These are phyloP conservation scores for Berberis thunbergii DNA, from an alignment of 164 flowering plant species.

Conservation along the genomic window DNA sequence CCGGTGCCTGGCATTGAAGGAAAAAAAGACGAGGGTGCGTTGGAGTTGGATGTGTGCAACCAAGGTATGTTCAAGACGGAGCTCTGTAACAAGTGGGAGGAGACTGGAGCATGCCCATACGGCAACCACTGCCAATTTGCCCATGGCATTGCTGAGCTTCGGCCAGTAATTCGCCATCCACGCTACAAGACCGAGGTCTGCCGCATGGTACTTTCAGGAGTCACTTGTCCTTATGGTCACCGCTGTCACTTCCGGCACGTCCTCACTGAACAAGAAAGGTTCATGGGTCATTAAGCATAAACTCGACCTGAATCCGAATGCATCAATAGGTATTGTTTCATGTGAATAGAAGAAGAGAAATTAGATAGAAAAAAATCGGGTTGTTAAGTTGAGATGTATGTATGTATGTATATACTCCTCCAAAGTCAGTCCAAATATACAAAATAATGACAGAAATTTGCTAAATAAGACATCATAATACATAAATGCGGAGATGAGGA, in stretches of 20 bases:
- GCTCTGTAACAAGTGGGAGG: slow-evolving; percentile 94
- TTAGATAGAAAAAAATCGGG: too few species aligned
- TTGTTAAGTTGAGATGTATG: too few species aligned
- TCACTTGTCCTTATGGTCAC: slow-evolving; percentile 79
- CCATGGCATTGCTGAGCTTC: slow-evolving; percentile 82
- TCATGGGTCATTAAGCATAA: slow-evolving; percentile 10
- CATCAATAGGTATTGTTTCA: too few species aligned
- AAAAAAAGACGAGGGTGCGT: slow-evolving; percentile 42
- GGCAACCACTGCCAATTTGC: slow-evolving; percentile 84
- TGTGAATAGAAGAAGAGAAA: too few species aligned
- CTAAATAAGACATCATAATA: too few species aligned
- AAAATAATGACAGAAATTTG: too few species aligned
- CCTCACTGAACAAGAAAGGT: slow-evolving; percentile 60
- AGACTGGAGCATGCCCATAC: slow-evolving; percentile 72
- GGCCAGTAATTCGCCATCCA: slow-evolving; percentile 90
- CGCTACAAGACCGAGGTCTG: slow-evolving; percentile 95
- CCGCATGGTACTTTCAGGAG: slow-evolving; percentile 80
- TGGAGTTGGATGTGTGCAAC: slow-evolving; percentile 67
- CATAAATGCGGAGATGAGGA: too few species aligned
- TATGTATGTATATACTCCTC: too few species aligned
- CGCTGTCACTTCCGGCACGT: slow-evolving; percentile 95
- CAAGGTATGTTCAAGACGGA: slow-evolving; percentile 93
- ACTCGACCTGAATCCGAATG: too few species aligned
- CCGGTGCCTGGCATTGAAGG: slow-evolving; percentile 33
- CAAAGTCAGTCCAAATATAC: too few species aligned